phyloP scores from a whole-genome alignment of 2,329 filamentous ascomycete species.

The Sarocladium strictum region DNA sequence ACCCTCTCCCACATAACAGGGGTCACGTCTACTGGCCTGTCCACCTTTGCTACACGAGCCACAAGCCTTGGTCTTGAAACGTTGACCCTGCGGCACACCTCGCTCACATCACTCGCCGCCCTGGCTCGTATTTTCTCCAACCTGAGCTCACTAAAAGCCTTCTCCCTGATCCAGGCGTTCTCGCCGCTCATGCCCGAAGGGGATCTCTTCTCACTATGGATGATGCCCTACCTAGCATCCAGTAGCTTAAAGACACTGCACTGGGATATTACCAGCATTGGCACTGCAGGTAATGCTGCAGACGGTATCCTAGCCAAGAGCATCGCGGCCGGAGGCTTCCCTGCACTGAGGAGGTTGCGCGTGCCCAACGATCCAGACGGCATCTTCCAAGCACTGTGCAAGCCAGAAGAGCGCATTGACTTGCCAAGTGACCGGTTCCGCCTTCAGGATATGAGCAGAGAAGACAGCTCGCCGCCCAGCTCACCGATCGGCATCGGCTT shows the following conservation, averaged over 20 bases:
- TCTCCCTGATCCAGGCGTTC: conserved; percentile 49
- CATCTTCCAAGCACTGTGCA: conserved; percentile 62
- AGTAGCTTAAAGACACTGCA: conserved; percentile 47
- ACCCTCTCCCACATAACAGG: conserved; percentile 51
- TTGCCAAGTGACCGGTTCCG: conserved; percentile 44
- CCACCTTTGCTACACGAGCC: conserved; percentile 46
- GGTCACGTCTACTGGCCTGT: conserved; percentile 50
- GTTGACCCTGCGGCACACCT: conserved; percentile 50
- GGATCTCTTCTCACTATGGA: conserved; percentile 49
- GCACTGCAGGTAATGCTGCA: conserved; percentile 38
- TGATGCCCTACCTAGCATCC: conserved; percentile 60
- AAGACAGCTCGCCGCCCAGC: conserved; percentile 12
- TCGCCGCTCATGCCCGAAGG: conserved; percentile 50
- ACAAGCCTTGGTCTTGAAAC: conserved; percentile 38
- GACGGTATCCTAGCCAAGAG: conserved; percentile 59
- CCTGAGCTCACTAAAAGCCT: conserved; percentile 39
- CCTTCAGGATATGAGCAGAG: conserved; percentile 3
- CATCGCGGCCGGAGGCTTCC: conserved; percentile 58
- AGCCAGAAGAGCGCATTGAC: conserved; percentile 50
- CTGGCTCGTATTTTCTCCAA: conserved; percentile 55
- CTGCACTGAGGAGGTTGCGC: conserved; percentile 52
- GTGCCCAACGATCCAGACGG: conserved; percentile 66
- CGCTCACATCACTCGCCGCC: conserved; percentile 49
- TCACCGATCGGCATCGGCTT: conserved; percentile 16
- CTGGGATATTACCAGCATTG: conserved; percentile 57